These are phyloP conservation scores for Cruciata laevipes DNA, from an alignment of 257 asterid genomes.

Conservation along the genomic window DNA sequence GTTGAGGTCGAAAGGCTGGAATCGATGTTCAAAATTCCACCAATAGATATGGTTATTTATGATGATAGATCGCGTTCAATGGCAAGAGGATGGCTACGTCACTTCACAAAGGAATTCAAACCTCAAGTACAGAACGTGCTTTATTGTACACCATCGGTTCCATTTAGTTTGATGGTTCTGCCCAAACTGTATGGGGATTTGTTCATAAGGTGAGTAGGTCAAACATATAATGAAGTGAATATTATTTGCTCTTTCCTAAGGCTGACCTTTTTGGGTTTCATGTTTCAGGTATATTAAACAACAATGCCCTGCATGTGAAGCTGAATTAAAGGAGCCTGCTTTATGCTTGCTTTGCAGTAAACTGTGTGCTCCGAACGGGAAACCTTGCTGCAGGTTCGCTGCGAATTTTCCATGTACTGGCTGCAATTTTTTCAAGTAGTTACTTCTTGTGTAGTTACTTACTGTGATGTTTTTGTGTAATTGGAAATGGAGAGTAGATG, in stretches of 20 bases:
- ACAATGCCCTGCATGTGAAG: slow-evolving; percentile 71
- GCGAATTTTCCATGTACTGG: not conserved
- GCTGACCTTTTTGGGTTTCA: slow-evolving; percentile 15
- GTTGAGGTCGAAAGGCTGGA: slow-evolving; percentile 64
- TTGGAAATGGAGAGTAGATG: slow-evolving; percentile 61
- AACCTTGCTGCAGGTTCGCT: slow-evolving; percentile 78
- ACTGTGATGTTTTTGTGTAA: slow-evolving; percentile 23
- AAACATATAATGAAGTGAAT: slow-evolving; percentile 5
- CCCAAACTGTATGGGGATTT: slow-evolving; percentile 83
- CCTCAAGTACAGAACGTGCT: slow-evolving; percentile 30
- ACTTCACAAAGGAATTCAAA: slow-evolving; percentile 46
- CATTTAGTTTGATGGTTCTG: slow-evolving; percentile 72
- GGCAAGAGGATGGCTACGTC: slow-evolving; percentile 57
- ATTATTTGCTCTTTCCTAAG: not conserved
- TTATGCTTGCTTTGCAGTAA: slow-evolving; percentile 86
- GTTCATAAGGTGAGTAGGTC: slow-evolving; percentile 61
- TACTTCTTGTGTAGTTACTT: slow-evolving; percentile 10
- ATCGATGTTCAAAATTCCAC: slow-evolving; percentile 64
- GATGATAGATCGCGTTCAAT: slow-evolving; percentile 45
- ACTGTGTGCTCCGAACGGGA: slow-evolving; percentile 86
- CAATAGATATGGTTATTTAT: slow-evolving; percentile 44
- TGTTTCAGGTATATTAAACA: slow-evolving; percentile 67
- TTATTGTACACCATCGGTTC: slow-evolving; percentile 67
- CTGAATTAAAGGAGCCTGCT: slow-evolving; percentile 67
- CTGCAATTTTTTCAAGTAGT: not conserved